These are phyloP conservation scores for Phascolomyces articulosus DNA, from an alignment of 371 early-diverging fungal genomes.

Conservation along the genomic window DNA sequence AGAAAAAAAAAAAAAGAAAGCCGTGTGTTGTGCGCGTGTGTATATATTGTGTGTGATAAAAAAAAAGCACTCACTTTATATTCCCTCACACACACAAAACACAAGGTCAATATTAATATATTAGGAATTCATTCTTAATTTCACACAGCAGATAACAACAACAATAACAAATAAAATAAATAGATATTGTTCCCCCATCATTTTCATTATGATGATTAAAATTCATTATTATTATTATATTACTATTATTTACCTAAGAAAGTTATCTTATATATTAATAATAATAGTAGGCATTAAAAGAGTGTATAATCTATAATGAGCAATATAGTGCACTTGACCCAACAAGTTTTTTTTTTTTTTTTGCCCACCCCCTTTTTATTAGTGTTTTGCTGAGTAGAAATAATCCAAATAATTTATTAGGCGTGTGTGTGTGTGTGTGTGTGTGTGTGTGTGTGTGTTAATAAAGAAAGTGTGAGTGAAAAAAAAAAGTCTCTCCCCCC, in stretches of 20 bases:
- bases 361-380: slow-evolving; percentile 5
- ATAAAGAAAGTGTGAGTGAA: too few relatives aligned
- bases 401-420: too few relatives aligned
- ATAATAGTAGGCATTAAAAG: too few relatives aligned
- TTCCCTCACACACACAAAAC: background rate
- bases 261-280: too few relatives aligned
- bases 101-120: background rate
- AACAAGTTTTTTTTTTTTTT: slow-evolving; percentile 5
- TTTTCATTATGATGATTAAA: too few relatives aligned
- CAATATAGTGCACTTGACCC: slow-evolving; percentile 6
- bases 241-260: too few relatives aligned
- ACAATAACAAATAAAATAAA: background rate
- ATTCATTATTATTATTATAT: too few relatives aligned
- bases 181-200: too few relatives aligned
- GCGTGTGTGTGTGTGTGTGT: too few relatives aligned
- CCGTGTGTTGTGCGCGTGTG: background rate
- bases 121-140: too few relatives aligned
- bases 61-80: background rate
- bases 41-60: background rate
- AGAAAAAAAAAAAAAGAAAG: background rate
- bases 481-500: too few relatives aligned
- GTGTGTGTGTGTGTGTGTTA: too few relatives aligned
- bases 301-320: background rate
- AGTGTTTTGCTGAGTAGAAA: background rate
- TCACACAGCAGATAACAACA: background rate